Evolutionary conservation across 345 rosid genomes (phyloP).

Genomic region (Ricinus communis): DNA sequence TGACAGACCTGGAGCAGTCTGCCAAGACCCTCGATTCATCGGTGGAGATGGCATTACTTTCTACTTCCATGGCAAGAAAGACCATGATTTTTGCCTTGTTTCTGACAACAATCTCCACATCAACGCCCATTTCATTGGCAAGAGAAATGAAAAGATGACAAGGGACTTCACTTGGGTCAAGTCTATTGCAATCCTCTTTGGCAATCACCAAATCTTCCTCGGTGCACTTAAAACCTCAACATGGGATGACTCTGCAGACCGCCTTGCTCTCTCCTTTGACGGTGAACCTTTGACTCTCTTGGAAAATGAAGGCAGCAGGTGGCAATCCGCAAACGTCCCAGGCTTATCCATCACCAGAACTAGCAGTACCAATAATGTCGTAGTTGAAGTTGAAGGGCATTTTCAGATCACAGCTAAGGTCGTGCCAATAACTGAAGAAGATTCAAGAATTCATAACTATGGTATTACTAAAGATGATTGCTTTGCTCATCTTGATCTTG

Average conservation of each 20-base stretch:
- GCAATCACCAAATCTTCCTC: conserved; percentile 46
- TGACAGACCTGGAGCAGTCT: conserved; percentile 16
- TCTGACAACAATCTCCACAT: conserved; percentile 54
- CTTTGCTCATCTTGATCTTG: conserved; percentile 64
- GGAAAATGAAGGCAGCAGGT: conserved; percentile 29
- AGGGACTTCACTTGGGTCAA: conserved; percentile 71
- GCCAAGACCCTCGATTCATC: conserved; percentile 21
- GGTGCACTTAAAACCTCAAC: conserved; percentile 55
- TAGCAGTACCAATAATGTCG: conserved; percentile 36
- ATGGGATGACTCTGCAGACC: conserved; percentile 50
- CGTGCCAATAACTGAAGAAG: conserved; percentile 53
- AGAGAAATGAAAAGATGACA: conserved; percentile 42
- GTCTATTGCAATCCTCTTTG: conserved; percentile 49
- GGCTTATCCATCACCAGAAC: conserved; percentile 36
- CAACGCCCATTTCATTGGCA: conserved; percentile 59
- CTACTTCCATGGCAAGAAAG: conserved; percentile 28
- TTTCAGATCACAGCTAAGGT: conserved; percentile 52
- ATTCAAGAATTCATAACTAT: conserved; percentile 56
- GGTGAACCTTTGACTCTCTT: conserved; percentile 31
- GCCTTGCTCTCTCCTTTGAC: conserved; percentile 42
- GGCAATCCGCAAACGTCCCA: conserved; percentile 29
- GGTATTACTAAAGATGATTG: conserved; percentile 58
- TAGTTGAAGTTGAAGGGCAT: conserved; percentile 40
- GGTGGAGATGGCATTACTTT: conserved; percentile 22
- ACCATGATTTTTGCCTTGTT: conserved; percentile 50